Evolutionary conservation across 2,329 filamentous ascomycete genomes (phyloP), one percentile per base, ranked within the genome.

Genomic region (Teratosphaeria nubilosa): DNA sequence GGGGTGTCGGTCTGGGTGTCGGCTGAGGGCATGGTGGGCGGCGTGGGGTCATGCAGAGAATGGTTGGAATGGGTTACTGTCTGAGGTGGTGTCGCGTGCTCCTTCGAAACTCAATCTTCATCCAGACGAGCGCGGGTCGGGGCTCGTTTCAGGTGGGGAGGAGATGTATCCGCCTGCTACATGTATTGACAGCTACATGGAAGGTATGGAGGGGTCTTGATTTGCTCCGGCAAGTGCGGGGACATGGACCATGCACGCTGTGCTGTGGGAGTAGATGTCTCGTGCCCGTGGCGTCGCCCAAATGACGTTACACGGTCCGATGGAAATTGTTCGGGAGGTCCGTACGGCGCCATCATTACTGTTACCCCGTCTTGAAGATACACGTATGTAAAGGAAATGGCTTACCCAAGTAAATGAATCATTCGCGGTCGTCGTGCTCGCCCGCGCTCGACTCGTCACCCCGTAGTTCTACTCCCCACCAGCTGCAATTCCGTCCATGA

Each of bases 351-450:
- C n/a, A n/a, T n/a, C n/a, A n/a, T n/a, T n/a, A n/a, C n/a, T n/a
- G n/a, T n/a, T n/a, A n/a, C n/a, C n/a, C n/a, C n/a, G n/a, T n/a
- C n/a, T n/a, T n/a, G n/a, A n/a, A n/a, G n/a, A 11, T 41, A 31
- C 6, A 32, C 4, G 25, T 9, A 11, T 45, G 52, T 48, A 4
- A 11, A 24, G 41, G 4, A 37, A 32, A 9, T 2, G 30, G 56
- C 58, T 59, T 51, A 59, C 58, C 32, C 51, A 13, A 22, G 58
- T 54, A 24, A 56, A 56, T 7, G 58, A 34, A 30, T 59, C 56
- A 32, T 59, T 56, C 53, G 57, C 14, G 30, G 32, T 16, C 5
- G 48, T 56, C n/a, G 58, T 59, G 54, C 58, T 59, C 13, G 58
- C 53, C 22, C 58, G 58, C 31, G 50, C 45, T 11, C 58, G 54